These are phyloP conservation scores for Botrytis pseudocinerea DNA, from an alignment of 2,329 filamentous ascomycete genomes.

Conservation along the genomic window DNA sequence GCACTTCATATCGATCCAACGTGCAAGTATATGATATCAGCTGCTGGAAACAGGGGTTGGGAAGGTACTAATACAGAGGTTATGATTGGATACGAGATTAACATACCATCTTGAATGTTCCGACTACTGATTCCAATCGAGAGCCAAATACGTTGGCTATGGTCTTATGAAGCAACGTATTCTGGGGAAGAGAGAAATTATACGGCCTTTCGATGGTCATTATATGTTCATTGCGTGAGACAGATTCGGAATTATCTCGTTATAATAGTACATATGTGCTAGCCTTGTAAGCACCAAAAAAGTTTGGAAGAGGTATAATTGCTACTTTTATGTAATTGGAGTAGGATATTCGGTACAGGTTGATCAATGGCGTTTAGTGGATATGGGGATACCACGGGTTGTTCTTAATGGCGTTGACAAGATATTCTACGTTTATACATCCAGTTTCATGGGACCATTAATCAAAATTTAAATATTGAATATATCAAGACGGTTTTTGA, in stretches of 20 bases:
- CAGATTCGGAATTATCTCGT: not conserved
- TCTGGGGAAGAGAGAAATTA: not conserved
- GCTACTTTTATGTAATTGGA: not conserved
- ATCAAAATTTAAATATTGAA: not conserved
- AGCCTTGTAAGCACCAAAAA: not conserved
- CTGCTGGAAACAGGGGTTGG: constrained; percentile 91
- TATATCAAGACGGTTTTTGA: not conserved
- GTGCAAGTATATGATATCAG: constrained; percentile 86
- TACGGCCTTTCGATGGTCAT: not conserved
- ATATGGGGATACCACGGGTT: constrained; percentile 19
- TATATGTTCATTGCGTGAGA: not conserved
- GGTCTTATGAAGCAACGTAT: not conserved
- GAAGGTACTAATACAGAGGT: constrained; percentile 89
- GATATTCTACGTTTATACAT: constrained; percentile 1
- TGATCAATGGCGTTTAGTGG: constrained; percentile 13
- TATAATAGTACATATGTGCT: not conserved
- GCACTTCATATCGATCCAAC: constrained; percentile 84
- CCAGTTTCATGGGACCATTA: not conserved
- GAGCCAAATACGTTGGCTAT: not conserved
- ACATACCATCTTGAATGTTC: constrained; percentile 27
- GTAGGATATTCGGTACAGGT: not conserved
- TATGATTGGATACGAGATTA: constrained; percentile 90
- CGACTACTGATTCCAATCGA: rapidly evolving
- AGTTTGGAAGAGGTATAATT: not conserved
- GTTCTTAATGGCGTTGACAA: constrained; percentile 1